Evolutionary conservation across 148 eudicot genomes (phyloP).

Genomic region (Beta vulgaris): DNA sequence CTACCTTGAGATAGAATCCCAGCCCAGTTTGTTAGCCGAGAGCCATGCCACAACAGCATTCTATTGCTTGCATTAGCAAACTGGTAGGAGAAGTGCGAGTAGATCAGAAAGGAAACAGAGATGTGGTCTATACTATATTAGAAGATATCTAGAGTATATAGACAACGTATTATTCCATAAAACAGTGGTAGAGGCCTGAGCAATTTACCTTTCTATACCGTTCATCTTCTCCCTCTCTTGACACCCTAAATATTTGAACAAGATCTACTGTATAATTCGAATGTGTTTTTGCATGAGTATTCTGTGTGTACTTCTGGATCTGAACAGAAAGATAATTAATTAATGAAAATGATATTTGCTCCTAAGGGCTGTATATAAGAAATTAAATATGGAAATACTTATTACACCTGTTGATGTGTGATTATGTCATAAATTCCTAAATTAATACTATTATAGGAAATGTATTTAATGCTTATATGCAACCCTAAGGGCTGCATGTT

Average conservation of each 20-base stretch:
- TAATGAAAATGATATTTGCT: not conserved
- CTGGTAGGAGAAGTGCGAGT: slow-evolving; percentile 37
- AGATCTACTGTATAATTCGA: slow-evolving; percentile 70
- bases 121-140: not conserved
- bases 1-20: slow-evolving; percentile 95
- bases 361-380: too few relatives aligned
- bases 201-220: slow-evolving; percentile 63
- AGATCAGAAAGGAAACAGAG: not conserved
- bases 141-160: not conserved
- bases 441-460: too few relatives aligned
- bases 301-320: slow-evolving; percentile 73
- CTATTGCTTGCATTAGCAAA: slow-evolving; percentile 68
- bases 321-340: slow-evolving; percentile 26
- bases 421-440: too few relatives aligned
- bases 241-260: slow-evolving; percentile 69
- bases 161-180: not conserved
- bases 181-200: not conserved
- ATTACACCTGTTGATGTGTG: too few relatives aligned
- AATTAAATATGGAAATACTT: too few relatives aligned
- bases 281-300: slow-evolving; percentile 95
- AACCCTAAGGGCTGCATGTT: too few relatives aligned
- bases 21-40: slow-evolving; percentile 94
- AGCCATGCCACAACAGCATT: slow-evolving; percentile 98
- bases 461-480: too few relatives aligned
- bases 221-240: slow-evolving; percentile 73